phyloP scores from a whole-genome alignment of 2,329 filamentous ascomycete species.

The Cercospora berteroae region DNA sequence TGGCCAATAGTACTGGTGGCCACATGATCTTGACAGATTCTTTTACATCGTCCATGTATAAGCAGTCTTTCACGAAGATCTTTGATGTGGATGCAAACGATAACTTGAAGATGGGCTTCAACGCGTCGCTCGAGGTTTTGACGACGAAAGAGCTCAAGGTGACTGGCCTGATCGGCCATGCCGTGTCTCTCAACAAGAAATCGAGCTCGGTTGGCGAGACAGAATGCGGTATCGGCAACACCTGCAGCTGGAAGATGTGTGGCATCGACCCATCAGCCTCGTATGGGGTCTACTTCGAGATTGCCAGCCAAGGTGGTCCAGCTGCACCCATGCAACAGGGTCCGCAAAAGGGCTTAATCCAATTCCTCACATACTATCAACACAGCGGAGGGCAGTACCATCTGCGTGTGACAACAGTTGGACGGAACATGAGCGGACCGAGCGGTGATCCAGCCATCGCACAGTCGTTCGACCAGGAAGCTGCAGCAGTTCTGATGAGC shows the following conservation, averaged over 20 bases:
- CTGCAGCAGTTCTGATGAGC: slow-evolving; percentile 97
- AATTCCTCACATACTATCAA: slow-evolving; percentile 98
- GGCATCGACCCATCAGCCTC: slow-evolving; percentile 91
- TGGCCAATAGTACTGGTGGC: slow-evolving; percentile 92
- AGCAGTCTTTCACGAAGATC: slow-evolving; percentile 93
- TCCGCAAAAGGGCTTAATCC: slow-evolving; percentile 91
- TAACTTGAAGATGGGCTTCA: slow-evolving; percentile 96
- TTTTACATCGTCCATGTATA: slow-evolving; percentile 98
- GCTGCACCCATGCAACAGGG: slow-evolving; percentile 72
- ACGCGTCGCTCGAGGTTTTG: slow-evolving; percentile 89
- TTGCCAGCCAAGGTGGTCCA: slow-evolving; percentile 87
- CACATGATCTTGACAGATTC: slow-evolving; percentile 98
- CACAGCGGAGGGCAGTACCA: slow-evolving; percentile 96
- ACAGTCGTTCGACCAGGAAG: slow-evolving; percentile 97
- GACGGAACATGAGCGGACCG: slow-evolving; percentile 85
- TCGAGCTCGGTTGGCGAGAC: slow-evolving; percentile 96
- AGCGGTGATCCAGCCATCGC: slow-evolving; percentile 92
- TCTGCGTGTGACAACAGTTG: slow-evolving; percentile 89
- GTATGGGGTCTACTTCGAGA: slow-evolving; percentile 97
- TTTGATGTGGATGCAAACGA: slow-evolving; percentile 97
- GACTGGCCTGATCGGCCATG: slow-evolving; percentile 93
- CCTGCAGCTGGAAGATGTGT: slow-evolving; percentile 99
- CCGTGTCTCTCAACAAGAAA: slow-evolving; percentile 96
- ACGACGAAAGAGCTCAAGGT: slow-evolving; percentile 99
- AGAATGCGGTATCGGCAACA: slow-evolving; percentile 97